Percentiles rank a stretch among this genome's conserved stretches.
phyloP scores from a whole-genome alignment of 495 filamentous ascomycete genomes.

The Hypoxylon lienhwacheense region DNA sequence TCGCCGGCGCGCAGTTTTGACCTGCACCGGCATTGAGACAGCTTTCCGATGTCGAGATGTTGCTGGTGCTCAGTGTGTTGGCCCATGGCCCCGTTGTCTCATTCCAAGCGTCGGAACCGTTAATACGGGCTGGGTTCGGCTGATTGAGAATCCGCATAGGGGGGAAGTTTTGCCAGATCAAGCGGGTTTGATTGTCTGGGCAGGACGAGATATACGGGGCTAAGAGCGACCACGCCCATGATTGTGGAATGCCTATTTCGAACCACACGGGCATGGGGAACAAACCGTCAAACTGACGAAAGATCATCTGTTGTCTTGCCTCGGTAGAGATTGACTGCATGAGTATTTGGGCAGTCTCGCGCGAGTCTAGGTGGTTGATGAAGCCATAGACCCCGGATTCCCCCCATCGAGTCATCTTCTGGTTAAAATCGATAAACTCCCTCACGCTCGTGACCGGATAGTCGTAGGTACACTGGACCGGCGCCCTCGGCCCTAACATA shows the following conservation, averaged over 20 bases:
- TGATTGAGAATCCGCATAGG: slow-evolving; percentile 73
- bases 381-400: slow-evolving; percentile 87
- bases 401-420: slow-evolving; percentile 80
- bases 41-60: slow-evolving; percentile 43
- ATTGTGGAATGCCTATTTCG: slow-evolving; percentile 77
- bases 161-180: slow-evolving; percentile 91
- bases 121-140: slow-evolving; percentile 66
- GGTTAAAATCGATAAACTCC: slow-evolving; percentile 84
- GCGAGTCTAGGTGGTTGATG: slow-evolving; percentile 75
- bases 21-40: slow-evolving; percentile 57
- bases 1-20: slow-evolving; percentile 61
- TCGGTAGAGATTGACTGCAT: slow-evolving; percentile 80
- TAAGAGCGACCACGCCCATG: slow-evolving; percentile 84
- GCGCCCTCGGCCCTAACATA: slow-evolving; percentile 75
- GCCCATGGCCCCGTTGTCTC: slow-evolving; percentile 58
- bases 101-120: slow-evolving; percentile 56
- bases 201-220: slow-evolving; percentile 84
- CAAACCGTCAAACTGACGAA: slow-evolving; percentile 82
- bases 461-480: slow-evolving; percentile 76
- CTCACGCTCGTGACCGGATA: slow-evolving; percentile 77
- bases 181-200: slow-evolving; percentile 69
- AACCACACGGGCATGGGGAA: slow-evolving; percentile 89
- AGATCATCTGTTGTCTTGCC: slow-evolving; percentile 84
- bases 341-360: slow-evolving; percentile 72
- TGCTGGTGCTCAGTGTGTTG: slow-evolving; percentile 43